phyloP scores from a whole-genome alignment of 495 filamentous ascomycete species.

The Parathielavia appendiculata region DNA sequence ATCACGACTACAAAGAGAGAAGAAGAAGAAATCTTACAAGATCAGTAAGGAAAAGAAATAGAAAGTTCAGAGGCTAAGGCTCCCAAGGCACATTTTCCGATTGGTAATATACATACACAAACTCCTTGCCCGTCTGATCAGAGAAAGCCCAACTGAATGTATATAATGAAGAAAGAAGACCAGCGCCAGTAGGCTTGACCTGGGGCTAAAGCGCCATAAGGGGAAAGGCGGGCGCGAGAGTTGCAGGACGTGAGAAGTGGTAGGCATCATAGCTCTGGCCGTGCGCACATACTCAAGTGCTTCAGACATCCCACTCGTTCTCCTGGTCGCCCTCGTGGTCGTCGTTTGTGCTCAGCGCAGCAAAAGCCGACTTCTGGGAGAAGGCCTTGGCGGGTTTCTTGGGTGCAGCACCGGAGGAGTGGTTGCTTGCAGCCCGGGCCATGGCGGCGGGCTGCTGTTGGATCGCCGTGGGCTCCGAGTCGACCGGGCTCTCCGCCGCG shows the following conservation, averaged over 20 bases:
- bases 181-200: not conserved
- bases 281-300: not conserved
- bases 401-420: slow-evolving; percentile 17
- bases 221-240: not conserved
- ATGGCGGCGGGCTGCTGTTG: slow-evolving; percentile 22
- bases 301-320: slow-evolving; percentile 49
- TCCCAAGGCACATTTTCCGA: slow-evolving; percentile 19
- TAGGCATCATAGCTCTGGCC: not conserved
- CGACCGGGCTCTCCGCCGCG: slow-evolving; percentile 25
- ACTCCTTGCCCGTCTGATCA: slow-evolving; percentile 27
- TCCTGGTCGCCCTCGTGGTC: slow-evolving; percentile 40
- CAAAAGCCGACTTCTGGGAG: slow-evolving; percentile 44
- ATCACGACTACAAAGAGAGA: not conserved
- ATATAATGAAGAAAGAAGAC: not conserved
- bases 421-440: slow-evolving; percentile 21
- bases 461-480: slow-evolving; percentile 23
- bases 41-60: slow-evolving; percentile 1
- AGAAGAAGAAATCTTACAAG: not conserved
- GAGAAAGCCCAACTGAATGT: slow-evolving; percentile 12
- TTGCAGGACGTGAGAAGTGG: not conserved
- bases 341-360: slow-evolving; percentile 39
- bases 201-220: not conserved
- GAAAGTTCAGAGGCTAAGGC: slow-evolving; percentile 13
- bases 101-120: slow-evolving; percentile 26
- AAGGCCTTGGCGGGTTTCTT: slow-evolving; percentile 30